A percentile compares a stretch with the other conserved stretches of the same genome.
phyloP scores from a whole-genome alignment of 805 yeast genomes.

The Ogataea sp. region DNA sequence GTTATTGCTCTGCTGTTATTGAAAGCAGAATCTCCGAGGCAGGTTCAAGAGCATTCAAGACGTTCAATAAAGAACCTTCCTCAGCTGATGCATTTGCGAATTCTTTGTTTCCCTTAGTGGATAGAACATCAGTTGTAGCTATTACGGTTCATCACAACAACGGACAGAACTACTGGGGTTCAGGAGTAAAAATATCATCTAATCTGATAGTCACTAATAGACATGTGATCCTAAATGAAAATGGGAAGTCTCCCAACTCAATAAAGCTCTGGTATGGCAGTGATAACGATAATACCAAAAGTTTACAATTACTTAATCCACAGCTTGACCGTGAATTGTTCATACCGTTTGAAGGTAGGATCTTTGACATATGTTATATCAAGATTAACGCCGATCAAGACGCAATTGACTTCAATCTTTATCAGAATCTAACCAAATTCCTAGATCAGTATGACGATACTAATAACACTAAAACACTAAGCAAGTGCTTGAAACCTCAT shows the following conservation, averaged over 20 bases:
- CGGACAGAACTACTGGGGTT: constrained; percentile 30
- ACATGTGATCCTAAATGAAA: constrained; percentile 25
- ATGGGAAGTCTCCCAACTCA: background rate
- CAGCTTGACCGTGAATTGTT: background rate
- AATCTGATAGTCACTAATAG: constrained; percentile 30
- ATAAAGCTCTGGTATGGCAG: too few species aligned
- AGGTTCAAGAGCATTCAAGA: background rate
- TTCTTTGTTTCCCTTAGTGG: background rate
- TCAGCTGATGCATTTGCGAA: too few species aligned
- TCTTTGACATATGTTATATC: background rate
- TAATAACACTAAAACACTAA: too few species aligned
- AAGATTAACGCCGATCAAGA: background rate
- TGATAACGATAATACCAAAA: too few species aligned
- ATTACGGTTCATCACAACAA: constrained; percentile 4
- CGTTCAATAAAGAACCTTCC: too few species aligned
- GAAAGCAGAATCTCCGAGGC: background rate
- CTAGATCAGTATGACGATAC: background rate
- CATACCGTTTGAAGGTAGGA: background rate
- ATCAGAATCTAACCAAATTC: background rate
- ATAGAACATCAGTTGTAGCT: constrained; percentile 9
- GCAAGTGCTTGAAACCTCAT: too few species aligned
- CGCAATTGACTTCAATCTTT: background rate
- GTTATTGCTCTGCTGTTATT: background rate
- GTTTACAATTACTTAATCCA: background rate
- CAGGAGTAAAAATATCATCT: constrained; percentile 28